Evolutionary conservation across 169 alveolate species (phyloP), one percentile per base, ranked within the genome.

Genomic region (Theileria parva): DNA sequence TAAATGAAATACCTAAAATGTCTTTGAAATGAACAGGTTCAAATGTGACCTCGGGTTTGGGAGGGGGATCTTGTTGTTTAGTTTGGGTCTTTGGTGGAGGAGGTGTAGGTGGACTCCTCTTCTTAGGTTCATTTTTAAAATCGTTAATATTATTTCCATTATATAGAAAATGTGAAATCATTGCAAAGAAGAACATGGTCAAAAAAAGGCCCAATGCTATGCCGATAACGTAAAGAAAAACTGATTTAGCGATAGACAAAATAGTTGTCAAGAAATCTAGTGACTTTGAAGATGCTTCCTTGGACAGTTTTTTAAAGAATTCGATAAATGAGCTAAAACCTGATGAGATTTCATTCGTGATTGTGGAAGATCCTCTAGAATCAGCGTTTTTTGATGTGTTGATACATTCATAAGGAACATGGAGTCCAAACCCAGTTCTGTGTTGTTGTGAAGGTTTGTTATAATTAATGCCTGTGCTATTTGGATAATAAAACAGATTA

Each of bases 1-100:
- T 65, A 74, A 61, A 11, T 44, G 19, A 44, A 8, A 27, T 74
- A 74, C 81, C 81, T 67, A 85, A 59, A 17, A 85, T 68, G 63
- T 85, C 91, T 63, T 85, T 85, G 74, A 85, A 85, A 44, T 70
- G 79, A n/a, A 85, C 91, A 7, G 81, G 91, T 48, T 85, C 87
- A n/a, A 83, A 74, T 57, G 61, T 63, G 30, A 83, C 74, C 7
- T 74, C 71, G 21, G 81, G 79, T 28, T 67, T 30, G 13, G 86
- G 79, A 17, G 90, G 90, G 0, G 86, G 91, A 28, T 74, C 66
- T 34, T 39, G 28, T 23, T 55, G 37, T 50, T 68, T 77, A 19
- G 48, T 55, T 48, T 78, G 55, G 13, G 71, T 53, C 7, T 67
- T 44, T 60, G 57, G 30, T 19, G 79, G 55, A 0, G 71, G 34